Percentiles rank a stretch among this genome's conserved stretches.
Evolutionary conservation across 2,329 filamentous ascomycete species (phyloP).

Genomic region (Drechmeria coniospora): DNA sequence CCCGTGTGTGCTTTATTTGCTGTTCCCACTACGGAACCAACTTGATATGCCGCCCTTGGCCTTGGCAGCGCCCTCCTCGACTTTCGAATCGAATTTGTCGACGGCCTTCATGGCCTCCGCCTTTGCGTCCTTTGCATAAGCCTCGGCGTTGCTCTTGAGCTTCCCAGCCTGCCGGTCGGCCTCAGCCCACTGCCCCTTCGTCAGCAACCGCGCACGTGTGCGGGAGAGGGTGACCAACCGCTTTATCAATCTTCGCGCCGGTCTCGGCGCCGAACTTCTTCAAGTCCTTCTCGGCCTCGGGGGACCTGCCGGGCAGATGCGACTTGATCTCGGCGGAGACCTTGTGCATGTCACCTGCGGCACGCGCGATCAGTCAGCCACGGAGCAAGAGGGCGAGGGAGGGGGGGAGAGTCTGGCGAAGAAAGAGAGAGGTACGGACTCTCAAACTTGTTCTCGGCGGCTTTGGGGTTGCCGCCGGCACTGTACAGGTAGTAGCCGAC

Average conservation of each 20-base stretch:
- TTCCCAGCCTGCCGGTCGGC: constrained; percentile 46
- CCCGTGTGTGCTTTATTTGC: constrained; percentile 12
- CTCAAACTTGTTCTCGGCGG: constrained; percentile 75
- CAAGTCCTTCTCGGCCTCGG: constrained; percentile 48
- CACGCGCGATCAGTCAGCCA: not conserved
- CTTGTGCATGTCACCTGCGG: constrained; percentile 60
- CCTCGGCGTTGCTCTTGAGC: constrained; percentile 44
- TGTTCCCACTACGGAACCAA: constrained; percentile 72
- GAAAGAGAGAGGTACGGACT: constrained; percentile 32
- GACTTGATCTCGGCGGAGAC: constrained; percentile 51
- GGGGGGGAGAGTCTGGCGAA: not conserved
- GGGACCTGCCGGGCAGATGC: constrained; percentile 46
- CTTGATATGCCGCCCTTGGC: constrained; percentile 70
- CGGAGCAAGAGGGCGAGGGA: not conserved
- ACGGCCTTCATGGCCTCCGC: constrained; percentile 55
- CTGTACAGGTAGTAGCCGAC: constrained; percentile 84
- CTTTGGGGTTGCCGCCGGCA: constrained; percentile 66
- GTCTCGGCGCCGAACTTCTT: constrained; percentile 30
- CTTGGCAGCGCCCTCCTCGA: constrained; percentile 64
- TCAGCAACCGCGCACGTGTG: not conserved
- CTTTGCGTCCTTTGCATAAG: constrained; percentile 46
- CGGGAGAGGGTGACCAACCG: constrained; percentile 34
- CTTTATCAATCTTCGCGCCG: constrained; percentile 51
- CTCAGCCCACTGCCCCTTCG: constrained; percentile 35
- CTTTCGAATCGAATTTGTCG: constrained; percentile 68